Evolutionary conservation across 768 basidiomycete species (phyloP), one percentile per base, ranked within the genome.

Genomic region (Lactarius indigo): DNA sequence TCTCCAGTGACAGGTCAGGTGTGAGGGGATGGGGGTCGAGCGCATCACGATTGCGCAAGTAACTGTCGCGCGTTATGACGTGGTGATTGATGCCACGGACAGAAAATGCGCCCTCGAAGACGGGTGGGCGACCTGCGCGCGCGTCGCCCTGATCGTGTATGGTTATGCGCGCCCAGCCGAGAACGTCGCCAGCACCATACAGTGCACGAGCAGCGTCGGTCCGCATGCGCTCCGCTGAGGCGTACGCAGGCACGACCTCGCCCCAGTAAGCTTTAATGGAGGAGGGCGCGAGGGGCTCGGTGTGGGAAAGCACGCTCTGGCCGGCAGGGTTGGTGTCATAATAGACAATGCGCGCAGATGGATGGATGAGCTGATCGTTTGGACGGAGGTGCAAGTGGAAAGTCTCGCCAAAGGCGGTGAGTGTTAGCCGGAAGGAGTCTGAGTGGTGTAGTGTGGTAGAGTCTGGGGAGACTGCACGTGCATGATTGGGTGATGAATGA

Each of bases 131-230:
- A 35, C 81, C 83, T 30, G 72, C 71, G 31, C 74, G 74, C 31
- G 77, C 75, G 71, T 88, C 83, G 35, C 80, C 82, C 57, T 88
- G 83, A 71, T 87, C 76, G 74, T 91, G 85, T 3, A 92, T 82
- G 76, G 88, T 84, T 70, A 95, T 86, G 26, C 89, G 86, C 20
- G 91, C 92, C 85, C 88, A 90, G 30, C 93, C 93, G 13, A 89
- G 79, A 50, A 83, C 82, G 33, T 80, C 76, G 12, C 71, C 69
- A 59, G 80, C 75, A 65, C 81, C 81, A 60, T 73, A 75, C 44
- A 78, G 80, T 5, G 83, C 82, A 56, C 85, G 82, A 6, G 85
- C 87, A 26, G 82, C 80, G 74, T 89, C 89, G 72, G 87, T 85
- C 31, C 84, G 82, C 81, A 89, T 78, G 47, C 88, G 84, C 20